Percentiles rank a stretch among this genome's conserved stretches.
Conservation (phyloP, 1,284 basidiomycete species). For the Sporisorium sorghi region DNA sequence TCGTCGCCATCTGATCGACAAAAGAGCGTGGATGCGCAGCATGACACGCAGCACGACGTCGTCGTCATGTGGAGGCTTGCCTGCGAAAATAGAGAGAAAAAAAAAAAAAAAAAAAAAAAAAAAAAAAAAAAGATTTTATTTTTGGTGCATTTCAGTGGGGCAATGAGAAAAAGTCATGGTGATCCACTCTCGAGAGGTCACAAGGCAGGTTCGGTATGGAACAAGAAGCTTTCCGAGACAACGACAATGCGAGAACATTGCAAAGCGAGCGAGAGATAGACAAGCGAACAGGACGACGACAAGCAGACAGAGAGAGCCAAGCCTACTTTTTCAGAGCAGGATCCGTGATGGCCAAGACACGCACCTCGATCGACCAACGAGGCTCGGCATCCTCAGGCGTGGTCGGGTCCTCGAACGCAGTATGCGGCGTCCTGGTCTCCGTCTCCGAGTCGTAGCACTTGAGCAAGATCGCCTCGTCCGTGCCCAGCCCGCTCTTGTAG, state of each 20-base stretch:
- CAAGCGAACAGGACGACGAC: neutral
- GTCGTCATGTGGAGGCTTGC: constrained; percentile 11
- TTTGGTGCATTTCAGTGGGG: neutral
- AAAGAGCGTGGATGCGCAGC: neutral
- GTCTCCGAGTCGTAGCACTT: constrained; percentile 74
- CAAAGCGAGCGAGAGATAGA: constrained; percentile 2
- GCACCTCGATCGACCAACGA: constrained; percentile 56
- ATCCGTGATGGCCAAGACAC: constrained; percentile 57
- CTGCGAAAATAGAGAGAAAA: no score
- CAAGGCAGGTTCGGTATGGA: neutral
- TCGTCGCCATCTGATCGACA: no score
- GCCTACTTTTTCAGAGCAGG: constrained; percentile 11
- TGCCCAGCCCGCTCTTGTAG: constrained; percentile 76
- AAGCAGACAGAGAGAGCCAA: neutral
- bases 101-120: neutral
- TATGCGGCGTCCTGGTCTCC: constrained; percentile 58
- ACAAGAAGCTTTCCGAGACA: neutral
- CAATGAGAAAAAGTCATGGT: neutral
- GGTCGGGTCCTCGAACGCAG: constrained; percentile 55
- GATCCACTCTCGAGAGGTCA: neutral
- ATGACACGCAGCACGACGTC: constrained; percentile 3
- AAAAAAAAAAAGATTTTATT: neutral
- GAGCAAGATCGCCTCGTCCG: constrained; percentile 77
- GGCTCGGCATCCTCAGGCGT: constrained; percentile 51
- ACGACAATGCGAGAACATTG: constrained; percentile 1